phyloP scores from a whole-genome alignment of 768 basidiomycete genomes.

The Termitomyces sp. region DNA sequence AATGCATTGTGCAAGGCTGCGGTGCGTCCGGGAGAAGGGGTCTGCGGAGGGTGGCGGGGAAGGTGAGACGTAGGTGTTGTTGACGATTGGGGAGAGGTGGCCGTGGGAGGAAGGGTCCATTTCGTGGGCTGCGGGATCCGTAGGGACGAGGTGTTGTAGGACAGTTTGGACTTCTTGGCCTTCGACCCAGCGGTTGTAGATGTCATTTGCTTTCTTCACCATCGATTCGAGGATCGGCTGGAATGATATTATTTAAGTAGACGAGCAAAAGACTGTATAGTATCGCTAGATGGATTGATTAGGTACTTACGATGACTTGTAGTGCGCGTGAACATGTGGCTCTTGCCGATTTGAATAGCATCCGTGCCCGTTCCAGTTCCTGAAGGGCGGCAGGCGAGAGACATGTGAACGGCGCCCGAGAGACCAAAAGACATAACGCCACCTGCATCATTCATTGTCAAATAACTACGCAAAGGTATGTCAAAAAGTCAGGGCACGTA shows the following conservation, averaged over 20 bases:
- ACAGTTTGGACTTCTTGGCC: conserved; percentile 39
- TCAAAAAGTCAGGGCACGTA: conserved; percentile 19
- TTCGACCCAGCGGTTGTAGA: conserved; percentile 40
- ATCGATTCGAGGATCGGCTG: conserved; percentile 44
- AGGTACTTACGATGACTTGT: conserved; percentile 36
- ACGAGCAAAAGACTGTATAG: neutral
- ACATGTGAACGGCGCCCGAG: conserved; percentile 62
- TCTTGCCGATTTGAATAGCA: conserved; percentile 38
- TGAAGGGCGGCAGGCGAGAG: conserved; percentile 57
- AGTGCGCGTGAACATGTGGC: conserved; percentile 38
- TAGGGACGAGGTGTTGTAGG: conserved; percentile 22
- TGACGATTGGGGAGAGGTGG: conserved; percentile 7
- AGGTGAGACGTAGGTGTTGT: conserved; percentile 12
- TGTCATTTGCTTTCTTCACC: conserved; percentile 45
- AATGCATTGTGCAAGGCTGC: conserved; percentile 38
- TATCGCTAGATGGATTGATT: neutral
- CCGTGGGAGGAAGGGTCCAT: conserved; percentile 7
- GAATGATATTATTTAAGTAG: neutral
- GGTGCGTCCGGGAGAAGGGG: conserved; percentile 35
- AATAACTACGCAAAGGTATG: neutral
- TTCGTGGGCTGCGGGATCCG: conserved; percentile 15
- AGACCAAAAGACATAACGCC: conserved; percentile 48
- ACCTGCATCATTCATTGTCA: conserved; percentile 25
- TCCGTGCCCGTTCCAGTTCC: conserved; percentile 47
- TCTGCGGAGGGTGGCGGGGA: conserved; percentile 23